Conservation (phyloP, 768 basidiomycete genomes). For the Floccularia luteovirens region DNA sequence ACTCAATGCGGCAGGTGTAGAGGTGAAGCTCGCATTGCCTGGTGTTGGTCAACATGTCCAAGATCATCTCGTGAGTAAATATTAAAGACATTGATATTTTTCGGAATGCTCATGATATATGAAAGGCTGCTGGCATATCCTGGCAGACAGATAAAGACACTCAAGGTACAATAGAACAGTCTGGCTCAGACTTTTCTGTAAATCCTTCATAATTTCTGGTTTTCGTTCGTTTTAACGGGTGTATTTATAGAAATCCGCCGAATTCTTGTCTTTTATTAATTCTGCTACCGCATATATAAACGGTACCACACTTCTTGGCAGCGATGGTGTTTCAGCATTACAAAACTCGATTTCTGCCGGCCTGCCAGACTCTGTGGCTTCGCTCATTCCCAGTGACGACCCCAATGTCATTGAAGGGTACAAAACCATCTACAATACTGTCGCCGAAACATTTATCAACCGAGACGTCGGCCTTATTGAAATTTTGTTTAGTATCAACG, state of each 20-base stretch:
- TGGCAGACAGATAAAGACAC: conserved; percentile 19
- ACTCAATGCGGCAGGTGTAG: conserved; percentile 32
- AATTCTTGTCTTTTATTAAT: conserved; percentile 53
- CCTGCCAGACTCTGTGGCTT: conserved; percentile 15
- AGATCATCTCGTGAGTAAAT: conserved; percentile 37
- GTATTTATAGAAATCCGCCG: conserved; percentile 15
- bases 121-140: conserved; percentile 19
- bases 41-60: conserved; percentile 52
- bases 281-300: conserved; percentile 57
- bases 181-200: conserved; percentile 21
- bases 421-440: conserved; percentile 42
- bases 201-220: conserved; percentile 1
- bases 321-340: conserved; percentile 8
- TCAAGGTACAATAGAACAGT: conserved; percentile 22
- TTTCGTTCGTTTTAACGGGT: neutral
- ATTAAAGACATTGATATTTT: too few species aligned
- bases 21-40: conserved; percentile 30
- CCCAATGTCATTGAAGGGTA: conserved; percentile 43
- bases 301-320: conserved; percentile 34
- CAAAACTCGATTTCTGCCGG: conserved; percentile 16
- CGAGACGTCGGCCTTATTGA: conserved; percentile 46
- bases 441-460: conserved; percentile 25
- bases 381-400: conserved; percentile 33
- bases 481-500: conserved; percentile 34
- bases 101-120: too few species aligned